A percentile compares a stretch with the other conserved stretches of the same genome.
phyloP scores from a whole-genome alignment of 164 flowering plant genomes.

The Piper longum region DNA sequence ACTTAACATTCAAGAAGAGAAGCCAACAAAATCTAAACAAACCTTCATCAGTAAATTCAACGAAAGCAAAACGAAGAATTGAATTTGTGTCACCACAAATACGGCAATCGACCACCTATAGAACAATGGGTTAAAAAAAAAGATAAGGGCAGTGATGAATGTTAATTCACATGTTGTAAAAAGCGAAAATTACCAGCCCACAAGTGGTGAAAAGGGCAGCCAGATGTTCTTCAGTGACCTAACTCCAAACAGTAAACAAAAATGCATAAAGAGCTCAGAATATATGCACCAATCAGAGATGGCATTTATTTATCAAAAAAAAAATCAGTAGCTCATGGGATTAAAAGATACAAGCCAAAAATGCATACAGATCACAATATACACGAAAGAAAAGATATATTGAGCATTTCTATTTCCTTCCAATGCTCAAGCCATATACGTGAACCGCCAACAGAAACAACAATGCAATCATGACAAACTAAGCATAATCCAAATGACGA shows the following conservation, averaged over 20 bases:
- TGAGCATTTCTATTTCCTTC: no score
- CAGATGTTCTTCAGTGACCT: slow-evolving; percentile 62
- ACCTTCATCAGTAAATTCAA: slow-evolving; percentile 81
- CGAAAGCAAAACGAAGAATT: slow-evolving; percentile 67
- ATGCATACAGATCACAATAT: no score
- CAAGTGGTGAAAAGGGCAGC: slow-evolving; percentile 55
- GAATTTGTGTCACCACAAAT: slow-evolving; percentile 74
- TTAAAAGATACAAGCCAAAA: no score
- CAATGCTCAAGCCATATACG: no score
- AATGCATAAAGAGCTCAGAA: background rate
- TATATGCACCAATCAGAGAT: no score
- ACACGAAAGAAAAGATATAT: no score
- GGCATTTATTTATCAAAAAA: no score
- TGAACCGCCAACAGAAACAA: no score
- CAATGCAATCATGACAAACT: no score
- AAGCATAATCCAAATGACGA: no score
- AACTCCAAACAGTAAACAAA: background rate
- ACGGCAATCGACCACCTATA: slow-evolving; percentile 72
- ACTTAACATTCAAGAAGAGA: background rate
- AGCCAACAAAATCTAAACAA: background rate
- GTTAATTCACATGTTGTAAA: background rate
- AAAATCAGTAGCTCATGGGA: no score
- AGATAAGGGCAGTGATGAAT: background rate
- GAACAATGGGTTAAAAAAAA: background rate
- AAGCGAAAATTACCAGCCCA: slow-evolving; percentile 39